Base-by-base conservation (phyloP, 2,329 filamentous ascomycete genomes). In the Cercospora nicotianae region DNA sequence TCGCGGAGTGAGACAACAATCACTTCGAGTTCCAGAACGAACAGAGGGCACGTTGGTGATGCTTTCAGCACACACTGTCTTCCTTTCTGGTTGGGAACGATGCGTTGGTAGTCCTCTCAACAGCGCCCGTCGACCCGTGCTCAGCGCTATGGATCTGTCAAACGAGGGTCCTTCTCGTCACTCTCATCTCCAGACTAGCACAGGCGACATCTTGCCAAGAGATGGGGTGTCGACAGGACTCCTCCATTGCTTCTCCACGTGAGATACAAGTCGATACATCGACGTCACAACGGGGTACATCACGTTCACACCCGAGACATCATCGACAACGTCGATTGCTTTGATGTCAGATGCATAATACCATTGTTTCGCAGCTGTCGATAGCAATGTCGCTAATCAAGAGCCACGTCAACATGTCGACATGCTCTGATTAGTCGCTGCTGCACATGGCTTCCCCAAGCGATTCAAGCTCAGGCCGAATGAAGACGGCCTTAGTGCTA, bases 381-480 rank as follows among this genome's bases (percentile, higher is more conserved):
- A 53, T 59, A 30, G 55, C 31, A 31, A 59, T 59, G 55, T 23
- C 28, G 55, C 55, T 20, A 31, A 36, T 7, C 16, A n/a, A 59
- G 30, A 59, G 30, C 28, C 31, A 59, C 55, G 55, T 59, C 55
- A 36, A 59, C 55, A 23, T 59, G 55, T 59, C 31, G 55, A 33
- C 13, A 59, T 59, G 55, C 13, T 30, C 30, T 36, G 36, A 20
- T 28, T n/a, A 57, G 30, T 18, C 30, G 55, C 31, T 59, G 28
- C 55, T 23, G 28, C 55, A 59, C 30, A 36, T 36, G 28, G 31
- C 55, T n/a, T 33, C 26, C 28, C 55, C 55, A 59, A 36, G 30
- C 28, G 28, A 23, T 30, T 33, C 28, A 59, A 59, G 55, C 55
- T 59, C 55, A 23, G 55, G 8, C 28, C 26, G 48, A 28, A 26